A percentile compares a stretch with the other conserved stretches of the same genome.
Evolutionary conservation across 768 basidiomycete species (phyloP).

Genomic region (Podaxis sp.): DNA sequence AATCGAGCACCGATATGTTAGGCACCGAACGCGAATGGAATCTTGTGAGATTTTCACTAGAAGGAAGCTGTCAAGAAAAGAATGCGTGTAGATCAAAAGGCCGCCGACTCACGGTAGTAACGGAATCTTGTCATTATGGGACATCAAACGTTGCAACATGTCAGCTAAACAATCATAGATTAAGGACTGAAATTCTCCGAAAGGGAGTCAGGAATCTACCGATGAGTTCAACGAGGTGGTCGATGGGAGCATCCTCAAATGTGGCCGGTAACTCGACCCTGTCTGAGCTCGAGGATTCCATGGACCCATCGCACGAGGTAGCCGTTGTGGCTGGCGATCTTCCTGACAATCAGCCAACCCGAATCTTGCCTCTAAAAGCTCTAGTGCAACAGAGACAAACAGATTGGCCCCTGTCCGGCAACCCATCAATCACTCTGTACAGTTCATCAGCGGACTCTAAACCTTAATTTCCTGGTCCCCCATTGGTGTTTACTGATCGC

Average conservation of each 20-base stretch:
- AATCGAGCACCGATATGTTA: slow-evolving; percentile 84
- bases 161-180: slow-evolving; percentile 54
- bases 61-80: slow-evolving; percentile 15
- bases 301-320: slow-evolving; percentile 71
- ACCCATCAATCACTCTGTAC: slow-evolving; percentile 42
- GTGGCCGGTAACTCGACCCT: slow-evolving; percentile 76
- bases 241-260: slow-evolving; percentile 82
- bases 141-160: slow-evolving; percentile 93
- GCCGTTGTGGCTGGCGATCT: slow-evolving; percentile 23
- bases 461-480: slow-evolving; percentile 40
- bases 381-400: slow-evolving; percentile 34
- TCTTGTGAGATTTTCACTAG: slow-evolving; percentile 84
- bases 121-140: slow-evolving; percentile 94
- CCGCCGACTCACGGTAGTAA: slow-evolving; percentile 64
- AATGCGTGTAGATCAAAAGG: slow-evolving; percentile 14
- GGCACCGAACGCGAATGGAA: slow-evolving; percentile 96
- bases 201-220: slow-evolving; percentile 40
- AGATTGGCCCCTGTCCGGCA: background rate
- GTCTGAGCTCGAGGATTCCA: slow-evolving; percentile 64
- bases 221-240: slow-evolving; percentile 84
- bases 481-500: slow-evolving; percentile 5
- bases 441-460: slow-evolving; percentile 49
- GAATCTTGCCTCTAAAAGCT: slow-evolving; percentile 13
- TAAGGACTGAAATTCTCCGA: background rate
- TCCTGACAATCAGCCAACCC: background rate